A percentile compares a stretch with the other conserved stretches of the same genome.
phyloP scores from a whole-genome alignment of 2,329 filamentous ascomycete species.

The Microcyclospora tardicrescens region DNA sequence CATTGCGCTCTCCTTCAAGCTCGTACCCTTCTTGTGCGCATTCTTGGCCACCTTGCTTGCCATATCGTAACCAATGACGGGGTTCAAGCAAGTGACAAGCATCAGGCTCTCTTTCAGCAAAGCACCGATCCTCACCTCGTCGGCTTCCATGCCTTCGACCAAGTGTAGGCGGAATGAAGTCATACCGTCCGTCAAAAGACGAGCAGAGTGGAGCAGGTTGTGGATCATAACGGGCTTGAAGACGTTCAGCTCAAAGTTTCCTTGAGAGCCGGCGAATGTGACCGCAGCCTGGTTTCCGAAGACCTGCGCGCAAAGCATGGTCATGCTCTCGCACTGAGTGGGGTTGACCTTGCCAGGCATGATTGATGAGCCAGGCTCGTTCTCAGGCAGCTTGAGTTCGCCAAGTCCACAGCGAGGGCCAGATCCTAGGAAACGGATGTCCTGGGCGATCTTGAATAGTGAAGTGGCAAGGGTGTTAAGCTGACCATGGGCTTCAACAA shows the following conservation, averaged over 20 bases:
- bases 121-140: conserved; percentile 79
- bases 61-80: conserved; percentile 95
- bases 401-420: conserved; percentile 91
- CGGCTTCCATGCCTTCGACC: conserved; percentile 74
- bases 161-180: conserved; percentile 89
- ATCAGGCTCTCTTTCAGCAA: conserved; percentile 96
- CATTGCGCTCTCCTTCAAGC: conserved; percentile 85
- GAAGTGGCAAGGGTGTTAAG: conserved; percentile 87
- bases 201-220: conserved; percentile 84
- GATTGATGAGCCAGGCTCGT: conserved; percentile 94
- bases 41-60: conserved; percentile 96
- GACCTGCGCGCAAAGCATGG: conserved; percentile 95
- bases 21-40: conserved; percentile 94
- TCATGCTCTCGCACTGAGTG: conserved; percentile 93
- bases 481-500: conserved; percentile 85
- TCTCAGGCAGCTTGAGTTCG: conserved; percentile 87
- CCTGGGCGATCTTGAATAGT: conserved; percentile 95
- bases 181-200: conserved; percentile 86
- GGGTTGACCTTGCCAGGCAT: conserved; percentile 99
- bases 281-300: conserved; percentile 94
- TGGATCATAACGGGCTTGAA: conserved; percentile 96
- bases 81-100: conserved; percentile 95
- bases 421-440: conserved; percentile 91
- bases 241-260: conserved; percentile 97
- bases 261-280: conserved; percentile 90